phyloP scores from a whole-genome alignment of 352 stramenopile species.

The Phytopythium helicoides region DNA sequence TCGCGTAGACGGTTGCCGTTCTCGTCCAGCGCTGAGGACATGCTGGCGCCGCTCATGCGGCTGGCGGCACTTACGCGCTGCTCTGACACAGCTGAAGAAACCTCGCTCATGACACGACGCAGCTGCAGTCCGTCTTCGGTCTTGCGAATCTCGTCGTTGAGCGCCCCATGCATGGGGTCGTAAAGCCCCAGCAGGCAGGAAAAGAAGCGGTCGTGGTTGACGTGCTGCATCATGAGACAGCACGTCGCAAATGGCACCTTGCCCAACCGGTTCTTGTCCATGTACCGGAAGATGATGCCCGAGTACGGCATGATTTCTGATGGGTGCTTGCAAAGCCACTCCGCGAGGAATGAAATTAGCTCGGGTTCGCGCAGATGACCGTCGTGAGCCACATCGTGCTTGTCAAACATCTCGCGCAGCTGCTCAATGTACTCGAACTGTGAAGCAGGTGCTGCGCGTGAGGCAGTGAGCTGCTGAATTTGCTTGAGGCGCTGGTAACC shows the following conservation, averaged over 20 bases:
- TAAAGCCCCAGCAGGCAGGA: conserved; percentile 82
- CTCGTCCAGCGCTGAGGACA: conserved; percentile 23
- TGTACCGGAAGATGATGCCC: conserved; percentile 84
- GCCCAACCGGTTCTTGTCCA: conserved; percentile 84
- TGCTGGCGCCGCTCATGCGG: conserved; percentile 23
- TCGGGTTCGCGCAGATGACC: conserved; percentile 68
- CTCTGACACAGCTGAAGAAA: conserved; percentile 61
- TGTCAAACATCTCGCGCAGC: conserved; percentile 77
- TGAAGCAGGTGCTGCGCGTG: conserved; percentile 43
- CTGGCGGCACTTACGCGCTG: conserved; percentile 49
- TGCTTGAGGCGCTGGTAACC: conserved; percentile 78
- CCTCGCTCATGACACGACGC: conserved; percentile 68
- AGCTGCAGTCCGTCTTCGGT: conserved; percentile 61
- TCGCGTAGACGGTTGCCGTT: conserved; percentile 49
- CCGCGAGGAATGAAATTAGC: conserved; percentile 68
- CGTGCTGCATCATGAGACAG: conserved; percentile 86
- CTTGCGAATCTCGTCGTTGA: conserved; percentile 77
- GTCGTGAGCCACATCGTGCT: conserved; percentile 64
- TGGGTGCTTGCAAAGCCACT: conserved; percentile 84
- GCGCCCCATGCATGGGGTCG: conserved; percentile 65
- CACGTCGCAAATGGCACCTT: conserved; percentile 81
- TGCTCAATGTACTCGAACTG: conserved; percentile 86
- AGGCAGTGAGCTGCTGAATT: conserved; percentile 71
- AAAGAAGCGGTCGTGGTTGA: conserved; percentile 88
- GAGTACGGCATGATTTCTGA: conserved; percentile 76